phyloP scores from a whole-genome alignment of 805 yeast species.

The Yarrowia phangngaensis region DNA sequence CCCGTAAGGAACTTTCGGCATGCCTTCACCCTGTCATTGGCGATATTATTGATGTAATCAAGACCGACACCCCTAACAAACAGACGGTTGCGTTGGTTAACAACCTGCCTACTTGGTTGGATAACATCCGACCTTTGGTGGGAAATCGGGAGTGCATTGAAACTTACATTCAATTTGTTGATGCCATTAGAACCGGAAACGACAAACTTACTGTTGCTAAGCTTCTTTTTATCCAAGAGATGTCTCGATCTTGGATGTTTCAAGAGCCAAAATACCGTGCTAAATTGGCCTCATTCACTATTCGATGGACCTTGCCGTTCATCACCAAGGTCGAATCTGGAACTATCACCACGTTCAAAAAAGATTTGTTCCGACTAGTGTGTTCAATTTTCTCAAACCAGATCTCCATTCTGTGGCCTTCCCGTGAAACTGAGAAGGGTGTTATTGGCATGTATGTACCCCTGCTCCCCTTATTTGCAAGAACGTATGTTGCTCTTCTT shows the following conservation, averaged over 20 bases:
- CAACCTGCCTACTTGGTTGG: conserved; percentile 22
- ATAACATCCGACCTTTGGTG: conserved; percentile 22
- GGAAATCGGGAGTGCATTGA: conserved; percentile 22
- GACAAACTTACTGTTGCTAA: conserved; percentile 56
- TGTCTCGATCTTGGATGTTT: conserved; percentile 35
- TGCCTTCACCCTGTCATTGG: conserved; percentile 14
- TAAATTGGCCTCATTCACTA: conserved; percentile 33
- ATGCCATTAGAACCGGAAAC: conserved; percentile 55
- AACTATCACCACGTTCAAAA: conserved; percentile 30
- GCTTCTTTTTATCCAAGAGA: conserved; percentile 53
- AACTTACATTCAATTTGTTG: conserved; percentile 37
- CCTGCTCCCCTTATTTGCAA: conserved; percentile 36
- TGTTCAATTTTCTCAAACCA: conserved; percentile 36
- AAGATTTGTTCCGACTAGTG: conserved; percentile 35
- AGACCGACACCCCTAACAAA: conserved; percentile 15
- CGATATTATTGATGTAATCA: conserved; percentile 5
- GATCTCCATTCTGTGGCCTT: conserved; percentile 36
- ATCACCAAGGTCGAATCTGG: conserved; percentile 31
- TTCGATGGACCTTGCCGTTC: conserved; percentile 35
- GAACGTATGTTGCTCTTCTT: conserved; percentile 34
- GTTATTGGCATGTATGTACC: conserved; percentile 36
- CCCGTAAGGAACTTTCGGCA: conserved; percentile 21
- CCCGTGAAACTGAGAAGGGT: conserved; percentile 32
- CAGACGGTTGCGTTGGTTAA: conserved; percentile 10
- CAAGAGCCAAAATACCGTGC: conserved; percentile 32